phyloP scores from a whole-genome alignment of 192 early-diverging fungal species.

The Kappamyces sp. region DNA sequence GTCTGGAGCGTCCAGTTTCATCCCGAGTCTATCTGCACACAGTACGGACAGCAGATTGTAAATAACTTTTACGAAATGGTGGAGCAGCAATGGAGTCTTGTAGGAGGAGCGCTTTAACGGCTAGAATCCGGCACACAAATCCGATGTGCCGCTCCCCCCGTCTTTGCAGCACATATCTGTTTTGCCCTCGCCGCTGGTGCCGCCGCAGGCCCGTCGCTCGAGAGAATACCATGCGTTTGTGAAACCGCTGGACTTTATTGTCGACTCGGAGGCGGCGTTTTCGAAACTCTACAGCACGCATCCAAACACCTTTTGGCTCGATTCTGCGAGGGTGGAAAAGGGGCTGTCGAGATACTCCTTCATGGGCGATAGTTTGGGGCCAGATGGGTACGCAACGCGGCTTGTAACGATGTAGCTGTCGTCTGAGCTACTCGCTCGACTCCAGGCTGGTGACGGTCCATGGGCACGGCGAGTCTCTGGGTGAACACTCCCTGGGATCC shows the following conservation, averaged over 20 bases:
- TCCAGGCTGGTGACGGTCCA: not conserved
- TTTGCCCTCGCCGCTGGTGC: slow-evolving; percentile 3
- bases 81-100: slow-evolving; percentile 14
- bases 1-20: slow-evolving; percentile 94
- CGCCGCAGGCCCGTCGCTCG: not conserved
- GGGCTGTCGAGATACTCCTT: slow-evolving; percentile 54
- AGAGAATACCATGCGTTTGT: not conserved
- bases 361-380: slow-evolving; percentile 46
- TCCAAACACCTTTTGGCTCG: slow-evolving; percentile 39
- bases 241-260: slow-evolving; percentile 7
- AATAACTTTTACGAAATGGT: slow-evolving; percentile 66
- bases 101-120: slow-evolving; percentile 10
- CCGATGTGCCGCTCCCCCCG: not conserved
- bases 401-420: not conserved
- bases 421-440: not conserved
- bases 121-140: too few relatives aligned
- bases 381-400: slow-evolving; percentile 17
- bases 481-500: too few relatives aligned
- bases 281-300: slow-evolving; percentile 17
- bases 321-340: slow-evolving; percentile 41
- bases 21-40: slow-evolving; percentile 89
- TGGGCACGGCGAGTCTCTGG: too few relatives aligned
- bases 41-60: slow-evolving; percentile 64
- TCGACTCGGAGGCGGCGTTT: slow-evolving; percentile 29
- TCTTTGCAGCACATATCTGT: slow-evolving; percentile 3